A percentile compares a stretch with the other conserved stretches of the same genome.
Conservation (phyloP, 2,329 filamentous ascomycete species). For the Xenoacremonium recifei region DNA sequence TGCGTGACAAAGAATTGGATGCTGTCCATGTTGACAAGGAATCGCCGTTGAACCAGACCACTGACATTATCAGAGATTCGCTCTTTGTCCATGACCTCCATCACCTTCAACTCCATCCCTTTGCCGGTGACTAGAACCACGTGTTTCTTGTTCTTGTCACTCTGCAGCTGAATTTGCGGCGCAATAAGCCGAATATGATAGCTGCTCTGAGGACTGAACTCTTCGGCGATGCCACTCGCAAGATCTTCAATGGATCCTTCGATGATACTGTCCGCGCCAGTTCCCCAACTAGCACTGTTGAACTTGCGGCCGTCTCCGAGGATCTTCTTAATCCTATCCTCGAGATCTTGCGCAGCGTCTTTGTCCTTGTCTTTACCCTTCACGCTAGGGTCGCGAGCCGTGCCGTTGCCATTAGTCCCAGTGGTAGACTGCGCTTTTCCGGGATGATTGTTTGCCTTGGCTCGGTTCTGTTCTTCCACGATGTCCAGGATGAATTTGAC, state of each 20-base stretch:
- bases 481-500: conserved; percentile 99
- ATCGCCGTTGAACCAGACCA: conserved; percentile 90
- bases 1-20: conserved; percentile 98
- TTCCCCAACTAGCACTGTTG: conserved; percentile 45
- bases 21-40: conserved; percentile 94
- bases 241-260: conserved; percentile 59
- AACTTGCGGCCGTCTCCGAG: conserved; percentile 81
- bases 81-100: conserved; percentile 97
- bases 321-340: conserved; percentile 83
- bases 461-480: conserved; percentile 86
- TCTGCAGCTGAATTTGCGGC: conserved; percentile 96
- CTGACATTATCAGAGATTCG: conserved; percentile 90
- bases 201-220: conserved; percentile 87
- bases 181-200: conserved; percentile 95
- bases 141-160: conserved; percentile 95
- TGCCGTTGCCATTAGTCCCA: conserved; percentile 24
- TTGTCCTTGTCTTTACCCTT: conserved; percentile 59
- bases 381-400: conserved; percentile 37
- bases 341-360: conserved; percentile 63
- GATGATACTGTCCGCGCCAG: conserved; percentile 31
- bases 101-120: conserved; percentile 95
- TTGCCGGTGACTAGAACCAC: conserved; percentile 97
- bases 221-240: conserved; percentile 75
- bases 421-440: conserved; percentile 28
- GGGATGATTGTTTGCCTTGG: conserved; percentile 44